Evolutionary conservation across 2,329 filamentous ascomycete species (phyloP).

Genomic region (Cercospora sp.): DNA sequence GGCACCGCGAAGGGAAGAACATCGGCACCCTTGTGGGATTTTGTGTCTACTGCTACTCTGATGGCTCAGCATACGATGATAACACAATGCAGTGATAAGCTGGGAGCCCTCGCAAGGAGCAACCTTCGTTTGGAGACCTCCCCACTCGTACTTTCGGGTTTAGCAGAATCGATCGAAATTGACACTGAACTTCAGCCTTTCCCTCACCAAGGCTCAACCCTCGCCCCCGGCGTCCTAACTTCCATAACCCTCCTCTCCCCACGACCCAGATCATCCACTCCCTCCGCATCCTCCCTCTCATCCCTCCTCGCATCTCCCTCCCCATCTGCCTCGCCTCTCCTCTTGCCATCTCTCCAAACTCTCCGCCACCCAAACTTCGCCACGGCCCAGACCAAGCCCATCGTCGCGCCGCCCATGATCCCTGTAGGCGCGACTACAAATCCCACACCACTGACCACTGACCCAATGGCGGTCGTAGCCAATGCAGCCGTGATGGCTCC

Average conservation of each 20-base stretch:
- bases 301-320: slow-evolving; percentile 29
- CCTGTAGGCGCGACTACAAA: slow-evolving; percentile 48
- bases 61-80: neutral
- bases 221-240: neutral
- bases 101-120: neutral
- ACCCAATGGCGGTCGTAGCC: slow-evolving; percentile 41
- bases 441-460: slow-evolving; percentile 41
- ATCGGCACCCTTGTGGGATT: neutral
- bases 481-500: slow-evolving; percentile 37
- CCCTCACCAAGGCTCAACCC: slow-evolving; percentile 11
- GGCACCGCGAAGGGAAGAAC: neutral
- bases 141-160: neutral
- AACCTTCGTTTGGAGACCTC: fast-evolving
- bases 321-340: slow-evolving; percentile 29
- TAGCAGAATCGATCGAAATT: neutral
- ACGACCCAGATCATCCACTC: neutral
- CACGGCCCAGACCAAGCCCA: slow-evolving; percentile 43
- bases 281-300: slow-evolving; percentile 27
- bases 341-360: slow-evolving; percentile 36
- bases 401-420: slow-evolving; percentile 38
- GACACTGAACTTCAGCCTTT: neutral
- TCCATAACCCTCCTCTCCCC: slow-evolving; percentile 5
- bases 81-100: neutral
- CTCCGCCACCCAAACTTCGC: slow-evolving; percentile 41
- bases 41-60: neutral